Base-by-base conservation (phyloP, 1,139 yeast genomes). In the Geotrichum macrosporum region DNA sequence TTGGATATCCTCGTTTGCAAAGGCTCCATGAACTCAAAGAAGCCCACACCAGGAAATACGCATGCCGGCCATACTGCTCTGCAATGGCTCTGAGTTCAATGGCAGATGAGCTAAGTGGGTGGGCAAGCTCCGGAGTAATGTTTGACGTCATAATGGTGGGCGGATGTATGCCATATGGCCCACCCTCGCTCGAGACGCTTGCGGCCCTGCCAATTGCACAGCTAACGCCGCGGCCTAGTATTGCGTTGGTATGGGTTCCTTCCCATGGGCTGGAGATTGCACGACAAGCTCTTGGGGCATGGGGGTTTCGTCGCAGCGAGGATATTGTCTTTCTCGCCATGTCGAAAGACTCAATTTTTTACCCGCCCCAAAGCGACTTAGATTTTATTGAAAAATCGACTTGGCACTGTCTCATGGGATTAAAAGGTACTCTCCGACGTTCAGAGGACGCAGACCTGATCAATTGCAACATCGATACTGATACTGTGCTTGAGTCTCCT, bases 351-450 rank as follows among this genome's bases (percentile, higher is more conserved):
- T 58, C 65, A 1, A 40, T 47, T 10, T 58, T 58, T 30, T 57
- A 56, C 33, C 65, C 63, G n/a, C 64, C 61, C 0, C 44, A 42
- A 3, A 35, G 48, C 22, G 48, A 53, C 3, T 52, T 50, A 3
- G 63, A 55, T 33, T 40, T 47, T 20, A 33, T 62, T 1, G 48
- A 45, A 32, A 59, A 58, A 46, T 55, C 68, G 3, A 58, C 69
- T 60, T 88, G 96, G 96, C 96, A 89, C 65, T 89, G 96, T 59
- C 84, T 95, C 83, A 86, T 89, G 96, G 92, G 96, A 56, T 84
- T 89, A 48, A 88, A 95, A 2, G 96, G 96, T 4, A 89, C 96
- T 0, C 89, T 89, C 10, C 73, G 96, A 59, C 75, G 96, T 57
- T 78, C 94, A 1, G 80, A 82, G 0, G 96, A 89, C 65, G 76